Evolutionary conservation across 306 rosid species (phyloP).

Genomic region (Dryas alaskensis): DNA sequence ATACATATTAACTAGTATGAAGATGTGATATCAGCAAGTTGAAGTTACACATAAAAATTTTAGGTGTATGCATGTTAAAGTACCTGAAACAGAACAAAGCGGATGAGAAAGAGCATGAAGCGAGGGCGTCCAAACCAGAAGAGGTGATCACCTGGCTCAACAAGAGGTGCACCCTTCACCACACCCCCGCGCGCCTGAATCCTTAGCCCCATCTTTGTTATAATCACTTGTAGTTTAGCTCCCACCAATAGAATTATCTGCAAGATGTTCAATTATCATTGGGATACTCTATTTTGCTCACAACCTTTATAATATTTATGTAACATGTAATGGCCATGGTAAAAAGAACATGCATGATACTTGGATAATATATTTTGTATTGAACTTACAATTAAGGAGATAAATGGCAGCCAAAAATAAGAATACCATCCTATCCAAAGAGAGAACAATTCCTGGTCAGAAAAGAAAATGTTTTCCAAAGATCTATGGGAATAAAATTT

Average conservation of each 20-base stretch:
- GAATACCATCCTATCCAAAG: slow-evolving; percentile 62
- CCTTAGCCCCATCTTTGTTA: slow-evolving; percentile 65
- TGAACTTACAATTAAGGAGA: slow-evolving; percentile 69
- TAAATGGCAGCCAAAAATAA: slow-evolving; percentile 73
- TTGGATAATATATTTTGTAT: not conserved
- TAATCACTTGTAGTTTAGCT: slow-evolving; percentile 66
- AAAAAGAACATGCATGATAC: not conserved
- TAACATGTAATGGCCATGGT: not conserved
- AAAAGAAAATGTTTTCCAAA: not conserved
- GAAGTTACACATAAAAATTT: not conserved
- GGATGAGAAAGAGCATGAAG: slow-evolving; percentile 60
- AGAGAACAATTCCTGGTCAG: slow-evolving; percentile 10
- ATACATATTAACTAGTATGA: not conserved
- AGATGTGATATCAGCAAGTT: not conserved
- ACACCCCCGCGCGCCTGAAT: slow-evolving; percentile 68
- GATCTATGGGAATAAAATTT: too few species aligned
- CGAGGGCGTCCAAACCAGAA: slow-evolving; percentile 78
- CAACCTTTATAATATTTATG: not conserved
- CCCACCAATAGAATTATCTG: slow-evolving; percentile 78
- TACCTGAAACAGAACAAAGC: slow-evolving; percentile 78
- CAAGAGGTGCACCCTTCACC: slow-evolving; percentile 71
- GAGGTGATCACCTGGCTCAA: slow-evolving; percentile 65
- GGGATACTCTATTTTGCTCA: not conserved
- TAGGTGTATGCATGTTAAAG: not conserved
- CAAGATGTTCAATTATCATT: slow-evolving; percentile 4